A percentile compares a stretch with the other conserved stretches of the same genome.
These are phyloP conservation scores for Forsythia viridissima DNA, from an alignment of 257 asterid genomes.

Conservation along the genomic window DNA sequence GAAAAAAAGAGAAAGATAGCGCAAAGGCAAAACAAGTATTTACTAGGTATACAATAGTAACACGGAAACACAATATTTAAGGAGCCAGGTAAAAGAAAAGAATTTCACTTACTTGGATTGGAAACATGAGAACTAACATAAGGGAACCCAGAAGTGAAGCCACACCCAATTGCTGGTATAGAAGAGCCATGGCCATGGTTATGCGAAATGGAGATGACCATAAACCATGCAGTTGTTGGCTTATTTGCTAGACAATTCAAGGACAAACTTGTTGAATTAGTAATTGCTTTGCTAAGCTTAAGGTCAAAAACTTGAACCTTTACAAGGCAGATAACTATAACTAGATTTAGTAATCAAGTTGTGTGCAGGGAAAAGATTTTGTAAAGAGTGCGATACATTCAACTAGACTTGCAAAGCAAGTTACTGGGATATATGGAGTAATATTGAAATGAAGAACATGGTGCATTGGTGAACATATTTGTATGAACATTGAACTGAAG, in stretches of 20 bases:
- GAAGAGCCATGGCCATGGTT: conserved; percentile 75
- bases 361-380: neutral
- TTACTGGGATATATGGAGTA: neutral
- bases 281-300: conserved; percentile 9
- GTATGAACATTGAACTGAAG: neutral
- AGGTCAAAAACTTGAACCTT: neutral
- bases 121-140: conserved; percentile 75
- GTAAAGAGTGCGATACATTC: neutral
- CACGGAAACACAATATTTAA: neutral
- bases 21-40: neutral
- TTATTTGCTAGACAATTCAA: conserved; percentile 68
- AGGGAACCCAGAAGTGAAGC: conserved; percentile 90
- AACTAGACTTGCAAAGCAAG: neutral
- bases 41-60: neutral
- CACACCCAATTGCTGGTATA: conserved; percentile 87
- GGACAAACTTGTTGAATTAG: conserved; percentile 11
- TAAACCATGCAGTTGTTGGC: conserved; percentile 85
- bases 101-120: conserved; percentile 61
- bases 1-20: neutral
- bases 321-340: neutral
- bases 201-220: conserved; percentile 97
- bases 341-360: neutral
- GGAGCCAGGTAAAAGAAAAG: conserved; percentile 7
- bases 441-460: neutral
- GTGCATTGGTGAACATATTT: neutral